Conservation (phyloP, 345 rosid genomes). For the Hibiscus syriacus region DNA sequence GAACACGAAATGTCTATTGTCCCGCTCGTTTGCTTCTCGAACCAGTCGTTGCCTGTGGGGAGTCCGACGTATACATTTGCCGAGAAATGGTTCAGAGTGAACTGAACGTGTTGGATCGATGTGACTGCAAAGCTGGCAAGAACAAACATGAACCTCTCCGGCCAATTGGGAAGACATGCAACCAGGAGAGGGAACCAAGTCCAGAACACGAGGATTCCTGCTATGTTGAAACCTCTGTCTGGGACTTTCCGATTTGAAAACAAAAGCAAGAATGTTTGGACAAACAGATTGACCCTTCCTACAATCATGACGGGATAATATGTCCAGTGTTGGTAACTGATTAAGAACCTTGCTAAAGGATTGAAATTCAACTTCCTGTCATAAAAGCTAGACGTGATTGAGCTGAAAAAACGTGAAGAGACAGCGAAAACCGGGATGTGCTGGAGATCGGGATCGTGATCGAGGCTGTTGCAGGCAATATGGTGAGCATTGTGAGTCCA, state of each 20-base stretch:
- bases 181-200: constrained; percentile 88
- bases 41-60: constrained; percentile 80
- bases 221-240: constrained; percentile 55
- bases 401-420: constrained; percentile 46
- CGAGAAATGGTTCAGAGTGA: constrained; percentile 80
- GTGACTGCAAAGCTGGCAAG: constrained; percentile 54
- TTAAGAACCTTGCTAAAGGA: constrained; percentile 51
- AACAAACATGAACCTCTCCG: constrained; percentile 65
- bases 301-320: constrained; percentile 86
- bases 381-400: constrained; percentile 64
- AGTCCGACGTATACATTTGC: constrained; percentile 74
- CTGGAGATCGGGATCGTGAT: constrained; percentile 88
- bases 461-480: constrained; percentile 79
- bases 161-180: constrained; percentile 68
- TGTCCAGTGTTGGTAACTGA: constrained; percentile 82
- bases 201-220: constrained; percentile 73
- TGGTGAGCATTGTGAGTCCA: constrained; percentile 98
- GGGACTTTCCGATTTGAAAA: constrained; percentile 53
- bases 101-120: constrained; percentile 78
- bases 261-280: constrained; percentile 64
- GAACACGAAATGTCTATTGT: constrained; percentile 77
- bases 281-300: constrained; percentile 60
- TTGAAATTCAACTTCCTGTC: constrained; percentile 56
- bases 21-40: constrained; percentile 80
- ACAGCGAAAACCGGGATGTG: constrained; percentile 91